Conservation (phyloP, 2,329 filamentous ascomycete genomes). For the Penicillium sp. region DNA sequence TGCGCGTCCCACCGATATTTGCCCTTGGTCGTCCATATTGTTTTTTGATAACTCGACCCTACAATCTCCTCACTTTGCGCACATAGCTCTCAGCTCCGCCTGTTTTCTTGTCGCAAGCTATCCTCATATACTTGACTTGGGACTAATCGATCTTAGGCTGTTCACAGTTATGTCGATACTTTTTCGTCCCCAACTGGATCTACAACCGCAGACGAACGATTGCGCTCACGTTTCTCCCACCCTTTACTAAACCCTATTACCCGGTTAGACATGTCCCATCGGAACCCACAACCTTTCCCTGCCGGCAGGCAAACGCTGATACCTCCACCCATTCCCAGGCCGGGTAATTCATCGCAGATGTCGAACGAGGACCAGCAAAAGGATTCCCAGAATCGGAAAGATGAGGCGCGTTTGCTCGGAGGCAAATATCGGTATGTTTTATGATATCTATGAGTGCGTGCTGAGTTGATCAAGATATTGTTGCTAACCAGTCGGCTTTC, state of each 20-base stretch:
- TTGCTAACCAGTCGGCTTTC: neutral
- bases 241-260: constrained; percentile 10
- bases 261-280: constrained; percentile 16
- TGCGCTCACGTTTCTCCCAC: constrained; percentile 10
- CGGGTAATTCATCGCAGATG: constrained; percentile 18
- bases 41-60: neutral
- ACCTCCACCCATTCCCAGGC: constrained; percentile 1
- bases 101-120: neutral
- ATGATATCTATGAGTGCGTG: neutral
- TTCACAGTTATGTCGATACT: constrained; percentile 22
- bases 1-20: neutral
- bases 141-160: constrained; percentile 10
- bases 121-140: neutral
- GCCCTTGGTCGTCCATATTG: neutral
- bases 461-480: neutral
- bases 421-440: constrained; percentile 13
- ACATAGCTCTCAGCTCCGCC: neutral
- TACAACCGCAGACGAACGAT: constrained; percentile 12
- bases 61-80: too few relatives aligned
- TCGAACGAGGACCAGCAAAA: constrained; percentile 8
- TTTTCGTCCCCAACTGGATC: constrained; percentile 9
- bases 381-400: constrained; percentile 13
- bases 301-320: constrained; percentile 15
- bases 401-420: constrained; percentile 23
- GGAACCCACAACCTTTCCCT: neutral